Conservation (phyloP, 164 flowering plant species). For the Vitis cinerea region DNA sequence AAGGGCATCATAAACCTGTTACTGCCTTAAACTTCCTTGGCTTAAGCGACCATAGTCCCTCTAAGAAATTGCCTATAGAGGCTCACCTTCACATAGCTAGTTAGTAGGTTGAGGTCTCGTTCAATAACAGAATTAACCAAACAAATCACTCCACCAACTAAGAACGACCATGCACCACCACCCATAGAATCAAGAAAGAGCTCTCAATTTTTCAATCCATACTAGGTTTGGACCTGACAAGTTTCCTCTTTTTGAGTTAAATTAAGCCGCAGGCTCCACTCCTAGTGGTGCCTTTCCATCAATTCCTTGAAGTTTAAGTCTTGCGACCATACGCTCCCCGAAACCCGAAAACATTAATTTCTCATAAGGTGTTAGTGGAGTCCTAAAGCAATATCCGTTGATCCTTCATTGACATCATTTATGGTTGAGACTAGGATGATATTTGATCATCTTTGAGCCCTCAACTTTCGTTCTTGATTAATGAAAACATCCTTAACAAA, state of each 20-base stretch:
- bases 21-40: constrained; percentile 3
- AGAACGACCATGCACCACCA: no score
- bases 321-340: no score
- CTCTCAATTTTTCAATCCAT: neutral
- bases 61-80: neutral
- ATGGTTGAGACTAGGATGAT: neutral
- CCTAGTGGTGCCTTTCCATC: constrained; percentile 1
- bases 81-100: neutral
- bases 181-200: no score
- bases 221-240: neutral
- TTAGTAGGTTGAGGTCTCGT: constrained; percentile 4
- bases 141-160: neutral
- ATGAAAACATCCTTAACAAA: neutral
- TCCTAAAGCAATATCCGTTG: neutral
- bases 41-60: neutral
- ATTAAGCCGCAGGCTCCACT: constrained; percentile 3
- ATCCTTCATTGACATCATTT: neutral
- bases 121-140: neutral
- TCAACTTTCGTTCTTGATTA: neutral
- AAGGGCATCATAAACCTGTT: constrained; percentile 2
- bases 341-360: no score
- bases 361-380: neutral
- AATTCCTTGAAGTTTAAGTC: neutral
- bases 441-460: neutral
- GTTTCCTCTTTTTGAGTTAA: neutral